Base-by-base conservation (phyloP, 257 asterid species). In the Primulina eburnea region DNA sequence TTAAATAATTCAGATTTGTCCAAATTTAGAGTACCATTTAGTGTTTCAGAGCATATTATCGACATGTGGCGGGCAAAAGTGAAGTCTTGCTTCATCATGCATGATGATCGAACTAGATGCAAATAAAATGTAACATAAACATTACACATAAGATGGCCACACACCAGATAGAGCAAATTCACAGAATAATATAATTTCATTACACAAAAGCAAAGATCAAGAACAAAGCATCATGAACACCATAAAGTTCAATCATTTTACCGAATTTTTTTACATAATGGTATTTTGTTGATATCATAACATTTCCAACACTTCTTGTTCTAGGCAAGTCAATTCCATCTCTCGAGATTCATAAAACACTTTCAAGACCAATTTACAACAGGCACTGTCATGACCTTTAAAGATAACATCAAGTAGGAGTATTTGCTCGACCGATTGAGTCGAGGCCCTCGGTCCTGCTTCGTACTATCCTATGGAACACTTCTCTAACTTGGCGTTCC, bases 401-500 rank as follows among this genome's bases (percentile, higher is more conserved):
- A 66, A 32, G 4, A 67, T 68, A 26, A 26, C 5, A 80, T 78
- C 77, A 81, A 14, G 74, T 79, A 29, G 74, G 85, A 58, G 38
- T 58, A 60, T 74, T 81, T n/a, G 83, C 76, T 18, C 69, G 78
- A 26, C 83, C 84, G 0, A 86, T 70, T 8, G 82, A 69, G 65
- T 86, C 88, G 16, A 90, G 90, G 26, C 89, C 89, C 52, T 90
- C 89, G 0, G 89, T 84, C 78, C 97, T 79, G 80, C 89, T 79
- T 4, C 95, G 84, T 56, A 94, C 93, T 17, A 91, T 94, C 81
- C 90, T 65, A 63, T 82, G 90, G 37, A 94, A 94, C 47, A 84
- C 96, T 24, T 94, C 96, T 65, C 99, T 80, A 12, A 94, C 92
- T 34, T 81, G 87, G 6, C 88, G 80, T 72, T 87, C 97, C 78